A percentile compares a stretch with the other conserved stretches of the same genome.
phyloP scores from a whole-genome alignment of 371 early-diverging fungal species.

The Phascolomyces articulosus region DNA sequence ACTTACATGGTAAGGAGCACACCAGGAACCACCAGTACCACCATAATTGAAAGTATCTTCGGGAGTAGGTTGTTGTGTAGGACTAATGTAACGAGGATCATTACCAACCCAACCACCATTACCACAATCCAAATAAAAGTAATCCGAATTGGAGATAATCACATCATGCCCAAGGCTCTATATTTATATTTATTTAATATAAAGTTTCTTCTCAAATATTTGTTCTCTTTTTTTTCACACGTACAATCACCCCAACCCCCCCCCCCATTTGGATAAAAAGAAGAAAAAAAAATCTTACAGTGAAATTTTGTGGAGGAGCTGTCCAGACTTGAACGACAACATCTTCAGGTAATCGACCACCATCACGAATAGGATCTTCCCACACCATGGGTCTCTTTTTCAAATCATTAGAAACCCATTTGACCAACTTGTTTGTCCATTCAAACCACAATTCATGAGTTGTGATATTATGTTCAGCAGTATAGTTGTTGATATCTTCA shows the following conservation, averaged over 20 bases:
- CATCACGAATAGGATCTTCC: constrained; percentile 46
- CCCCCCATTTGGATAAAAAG: neutral
- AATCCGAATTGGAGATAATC: constrained; percentile 57
- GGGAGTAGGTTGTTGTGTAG: constrained; percentile 35
- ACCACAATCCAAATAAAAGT: constrained; percentile 77
- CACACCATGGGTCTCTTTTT: constrained; percentile 48
- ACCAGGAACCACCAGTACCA: constrained; percentile 74
- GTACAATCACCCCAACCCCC: neutral
- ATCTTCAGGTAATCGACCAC: constrained; percentile 34
- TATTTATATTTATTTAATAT: neutral
- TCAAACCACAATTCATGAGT: constrained; percentile 33
- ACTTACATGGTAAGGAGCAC: constrained; percentile 51
- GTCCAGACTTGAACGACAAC: constrained; percentile 66
- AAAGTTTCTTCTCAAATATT: neutral
- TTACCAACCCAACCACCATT: constrained; percentile 60
- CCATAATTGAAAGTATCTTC: constrained; percentile 41
- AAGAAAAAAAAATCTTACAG: constrained; percentile 16
- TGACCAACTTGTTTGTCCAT: constrained; percentile 33
- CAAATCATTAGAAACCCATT: constrained; percentile 24
- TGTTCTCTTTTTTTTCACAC: neutral
- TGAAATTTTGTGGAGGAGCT: constrained; percentile 44
- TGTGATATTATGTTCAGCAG: constrained; percentile 28
- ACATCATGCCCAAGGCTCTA: constrained; percentile 55
- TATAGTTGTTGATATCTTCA: constrained; percentile 26
- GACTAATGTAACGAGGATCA: constrained; percentile 41